A percentile compares a stretch with the other conserved stretches of the same genome.
phyloP scores from a whole-genome alignment of 495 filamentous ascomycete genomes.

The Aspergillus bridgeri region DNA sequence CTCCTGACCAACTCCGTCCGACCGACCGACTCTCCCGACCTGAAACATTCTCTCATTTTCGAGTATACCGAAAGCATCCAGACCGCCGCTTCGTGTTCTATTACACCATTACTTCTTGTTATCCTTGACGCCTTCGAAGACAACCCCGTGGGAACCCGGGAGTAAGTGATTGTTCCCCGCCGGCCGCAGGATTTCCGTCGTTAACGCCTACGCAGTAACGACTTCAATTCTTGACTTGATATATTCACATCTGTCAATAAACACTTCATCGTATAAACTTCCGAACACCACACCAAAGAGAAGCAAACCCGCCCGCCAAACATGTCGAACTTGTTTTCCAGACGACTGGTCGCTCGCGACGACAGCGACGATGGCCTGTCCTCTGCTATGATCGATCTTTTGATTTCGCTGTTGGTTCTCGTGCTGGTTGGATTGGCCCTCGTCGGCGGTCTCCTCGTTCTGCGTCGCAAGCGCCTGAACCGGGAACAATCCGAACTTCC shows the following conservation, averaged over 20 bases:
- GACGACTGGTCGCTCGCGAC: constrained; percentile 50
- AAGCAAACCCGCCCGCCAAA: constrained; percentile 7
- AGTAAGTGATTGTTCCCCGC: neutral
- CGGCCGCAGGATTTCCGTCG: neutral
- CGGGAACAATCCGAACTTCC: constrained; percentile 52
- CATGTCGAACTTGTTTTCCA: constrained; percentile 45
- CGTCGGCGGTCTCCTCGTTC: constrained; percentile 61
- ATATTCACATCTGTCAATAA: constrained; percentile 2
- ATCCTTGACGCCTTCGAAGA: neutral
- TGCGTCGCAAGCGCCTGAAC: constrained; percentile 62
- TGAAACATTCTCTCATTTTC: neutral
- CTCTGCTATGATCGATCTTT: constrained; percentile 62
- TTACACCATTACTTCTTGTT: neutral
- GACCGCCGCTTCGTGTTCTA: neutral
- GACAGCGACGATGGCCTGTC: constrained; percentile 42
- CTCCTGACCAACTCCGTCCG: neutral
- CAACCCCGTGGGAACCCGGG: neutral
- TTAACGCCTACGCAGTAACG: neutral
- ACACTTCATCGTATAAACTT: neutral
- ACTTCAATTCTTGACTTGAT: constrained; percentile 13
- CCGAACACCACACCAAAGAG: neutral
- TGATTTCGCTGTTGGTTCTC: constrained; percentile 77
- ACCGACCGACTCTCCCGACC: constrained; percentile 13
- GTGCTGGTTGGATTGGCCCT: constrained; percentile 64
- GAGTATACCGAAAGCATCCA: constrained; percentile 1